Conservation (phyloP, 768 basidiomycete species). For the Collybia mongolica region DNA sequence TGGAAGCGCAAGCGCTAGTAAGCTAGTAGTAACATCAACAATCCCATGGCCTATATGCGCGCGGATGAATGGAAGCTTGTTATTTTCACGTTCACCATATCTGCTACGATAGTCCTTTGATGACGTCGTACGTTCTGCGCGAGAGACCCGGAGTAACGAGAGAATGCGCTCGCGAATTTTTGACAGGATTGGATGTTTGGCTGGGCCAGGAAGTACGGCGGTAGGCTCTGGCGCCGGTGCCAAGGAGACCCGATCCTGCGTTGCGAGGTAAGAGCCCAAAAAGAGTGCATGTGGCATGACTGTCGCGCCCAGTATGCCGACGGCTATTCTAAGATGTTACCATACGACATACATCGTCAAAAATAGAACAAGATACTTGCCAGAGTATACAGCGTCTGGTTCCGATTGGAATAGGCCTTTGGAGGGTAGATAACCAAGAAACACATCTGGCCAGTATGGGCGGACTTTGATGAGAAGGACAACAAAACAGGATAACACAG, state of each 20-base stretch:
- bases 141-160: slow-evolving; percentile 28
- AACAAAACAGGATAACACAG: slow-evolving; percentile 67
- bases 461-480: slow-evolving; percentile 60
- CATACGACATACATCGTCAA: neutral
- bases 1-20: slow-evolving; percentile 69
- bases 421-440: slow-evolving; percentile 68
- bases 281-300: slow-evolving; percentile 75
- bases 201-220: slow-evolving; percentile 7
- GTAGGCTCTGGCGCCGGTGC: slow-evolving; percentile 11
- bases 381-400: slow-evolving; percentile 49
- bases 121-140: slow-evolving; percentile 28
- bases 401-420: slow-evolving; percentile 46
- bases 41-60: slow-evolving; percentile 57
- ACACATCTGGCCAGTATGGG: slow-evolving; percentile 66
- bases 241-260: slow-evolving; percentile 31
- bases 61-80: slow-evolving; percentile 40
- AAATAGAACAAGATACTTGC: slow-evolving; percentile 24
- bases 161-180: slow-evolving; percentile 7
- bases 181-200: slow-evolving; percentile 5
- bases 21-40: slow-evolving; percentile 54
- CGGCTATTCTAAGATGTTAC: slow-evolving; percentile 29
- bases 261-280: slow-evolving; percentile 33
- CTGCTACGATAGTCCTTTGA: slow-evolving; percentile 29
- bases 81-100: slow-evolving; percentile 50
- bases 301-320: slow-evolving; percentile 67